These are phyloP conservation scores for Misopates orontium DNA, from an alignment of 257 asterid species.

Conservation along the genomic window DNA sequence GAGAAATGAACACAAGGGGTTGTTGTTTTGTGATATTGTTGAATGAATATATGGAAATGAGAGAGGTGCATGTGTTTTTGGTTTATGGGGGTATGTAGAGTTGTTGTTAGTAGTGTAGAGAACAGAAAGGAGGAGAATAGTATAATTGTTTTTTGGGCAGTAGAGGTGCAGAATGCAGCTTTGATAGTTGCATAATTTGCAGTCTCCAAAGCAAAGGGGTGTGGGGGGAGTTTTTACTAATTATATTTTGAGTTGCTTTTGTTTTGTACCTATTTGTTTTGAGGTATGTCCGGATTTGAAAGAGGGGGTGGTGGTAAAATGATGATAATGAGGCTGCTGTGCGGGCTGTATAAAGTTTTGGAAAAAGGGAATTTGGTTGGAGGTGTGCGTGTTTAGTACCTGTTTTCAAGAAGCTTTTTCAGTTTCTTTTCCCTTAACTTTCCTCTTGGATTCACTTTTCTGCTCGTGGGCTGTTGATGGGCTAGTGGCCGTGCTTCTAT, in stretches of 20 bases:
- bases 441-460: slow-evolving; percentile 44
- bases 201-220: slow-evolving; percentile 53
- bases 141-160: slow-evolving; percentile 22
- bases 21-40: slow-evolving; percentile 14
- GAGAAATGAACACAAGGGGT: not conserved
- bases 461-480: slow-evolving; percentile 50
- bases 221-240: slow-evolving; percentile 21
- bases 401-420: slow-evolving; percentile 30
- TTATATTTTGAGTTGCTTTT: slow-evolving; percentile 29
- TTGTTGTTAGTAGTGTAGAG: slow-evolving; percentile 17
- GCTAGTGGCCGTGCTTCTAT: slow-evolving; percentile 19
- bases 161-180: slow-evolving; percentile 45
- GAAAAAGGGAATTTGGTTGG: slow-evolving; percentile 42
- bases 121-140: slow-evolving; percentile 28
- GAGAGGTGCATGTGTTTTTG: slow-evolving; percentile 35
- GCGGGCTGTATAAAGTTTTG: slow-evolving; percentile 28
- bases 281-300: slow-evolving; percentile 34
- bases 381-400: slow-evolving; percentile 23
- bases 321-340: slow-evolving; percentile 3
- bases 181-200: slow-evolving; percentile 58
- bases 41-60: too few relatives aligned
- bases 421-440: slow-evolving; percentile 23
- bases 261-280: slow-evolving; percentile 42
- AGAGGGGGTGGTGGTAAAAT: not conserved
- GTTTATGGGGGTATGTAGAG: slow-evolving; percentile 33